These are phyloP conservation scores for Gypsophila paniculata DNA, from an alignment of 179 eudicot species.

Conservation along the genomic window DNA sequence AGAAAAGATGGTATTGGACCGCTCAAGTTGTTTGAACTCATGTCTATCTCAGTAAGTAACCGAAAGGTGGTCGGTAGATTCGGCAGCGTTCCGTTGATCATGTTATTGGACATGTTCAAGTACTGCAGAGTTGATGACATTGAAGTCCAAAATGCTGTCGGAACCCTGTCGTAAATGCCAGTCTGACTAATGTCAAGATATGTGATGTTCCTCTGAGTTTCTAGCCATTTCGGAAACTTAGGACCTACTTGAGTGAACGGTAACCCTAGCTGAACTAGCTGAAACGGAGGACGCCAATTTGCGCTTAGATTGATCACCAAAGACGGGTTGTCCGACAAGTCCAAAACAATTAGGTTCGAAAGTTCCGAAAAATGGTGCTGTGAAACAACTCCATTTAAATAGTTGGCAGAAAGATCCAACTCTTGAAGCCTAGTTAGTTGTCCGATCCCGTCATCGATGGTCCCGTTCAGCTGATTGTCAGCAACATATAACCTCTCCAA, in stretches of 20 bases:
- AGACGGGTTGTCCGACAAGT: constrained; percentile 10
- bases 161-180: constrained; percentile 30
- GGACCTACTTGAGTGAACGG: constrained; percentile 33
- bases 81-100: constrained; percentile 29
- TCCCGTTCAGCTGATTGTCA: constrained; percentile 12
- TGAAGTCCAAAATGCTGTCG: constrained; percentile 32
- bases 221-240: constrained; percentile 34
- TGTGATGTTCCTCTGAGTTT: constrained; percentile 3
- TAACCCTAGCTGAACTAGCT: not conserved
- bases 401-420: constrained; percentile 3
- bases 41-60: constrained; percentile 8
- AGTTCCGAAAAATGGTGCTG: constrained; percentile 19
- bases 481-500: not conserved
- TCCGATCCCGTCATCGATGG: constrained; percentile 9
- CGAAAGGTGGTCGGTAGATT: constrained; percentile 12
- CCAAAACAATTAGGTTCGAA: not conserved
- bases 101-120: constrained; percentile 37
- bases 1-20: constrained; percentile 24
- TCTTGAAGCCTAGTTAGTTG: not conserved
- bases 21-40: not conserved
- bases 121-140: not conserved
- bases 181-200: constrained; percentile 28
- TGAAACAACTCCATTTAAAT: constrained; percentile 11
- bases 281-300: constrained; percentile 35
- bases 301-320: constrained; percentile 16